phyloP scores from a whole-genome alignment of 768 basidiomycete species.

The Leccinum longicurvipes region DNA sequence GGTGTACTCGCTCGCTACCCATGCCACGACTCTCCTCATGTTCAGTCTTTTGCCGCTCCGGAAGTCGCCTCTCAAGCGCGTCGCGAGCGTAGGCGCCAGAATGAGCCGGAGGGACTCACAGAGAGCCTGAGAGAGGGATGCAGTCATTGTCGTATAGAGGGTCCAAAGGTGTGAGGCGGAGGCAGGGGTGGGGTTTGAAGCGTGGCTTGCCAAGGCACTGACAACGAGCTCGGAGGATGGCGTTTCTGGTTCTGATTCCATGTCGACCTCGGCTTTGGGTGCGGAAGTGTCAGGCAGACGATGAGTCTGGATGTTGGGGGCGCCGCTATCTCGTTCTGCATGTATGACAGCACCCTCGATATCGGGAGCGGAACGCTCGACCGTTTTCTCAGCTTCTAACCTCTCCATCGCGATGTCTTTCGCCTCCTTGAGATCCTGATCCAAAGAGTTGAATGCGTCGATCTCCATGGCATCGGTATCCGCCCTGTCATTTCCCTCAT shows the following conservation, averaged over 20 bases:
- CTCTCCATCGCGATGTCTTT: conserved; percentile 24
- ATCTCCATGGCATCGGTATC: conserved; percentile 47
- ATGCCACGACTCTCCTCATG: conserved; percentile 98
- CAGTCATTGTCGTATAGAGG: conserved; percentile 84
- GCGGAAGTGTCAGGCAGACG: conserved; percentile 25
- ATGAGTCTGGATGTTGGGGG: conserved; percentile 1
- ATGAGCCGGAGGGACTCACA: conserved; percentile 97
- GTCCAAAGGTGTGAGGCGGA: conserved; percentile 81
- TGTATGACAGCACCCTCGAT: conserved; percentile 49
- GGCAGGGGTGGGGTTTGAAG: conserved; percentile 19
- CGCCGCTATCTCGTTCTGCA: conserved; percentile 18
- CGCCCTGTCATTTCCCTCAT: conserved; percentile 47
- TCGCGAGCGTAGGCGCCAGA: conserved; percentile 91
- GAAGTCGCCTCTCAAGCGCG: conserved; percentile 93
- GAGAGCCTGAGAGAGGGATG: conserved; percentile 84
- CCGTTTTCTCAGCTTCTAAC: conserved; percentile 28
- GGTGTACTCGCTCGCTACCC: conserved; percentile 97
- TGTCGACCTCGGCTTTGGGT: conserved; percentile 30
- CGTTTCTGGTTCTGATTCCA: conserved; percentile 15
- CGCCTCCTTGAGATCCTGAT: conserved; percentile 25
- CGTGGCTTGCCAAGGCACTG: conserved; percentile 16
- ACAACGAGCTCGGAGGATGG: conserved; percentile 22
- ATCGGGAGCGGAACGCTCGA: conserved; percentile 27
- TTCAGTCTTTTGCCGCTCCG: conserved; percentile 96
- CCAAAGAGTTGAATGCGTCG: conserved; percentile 31